These are phyloP conservation scores for Tephrocybe sp. DNA, from an alignment of 768 basidiomycete species.

Conservation along the genomic window DNA sequence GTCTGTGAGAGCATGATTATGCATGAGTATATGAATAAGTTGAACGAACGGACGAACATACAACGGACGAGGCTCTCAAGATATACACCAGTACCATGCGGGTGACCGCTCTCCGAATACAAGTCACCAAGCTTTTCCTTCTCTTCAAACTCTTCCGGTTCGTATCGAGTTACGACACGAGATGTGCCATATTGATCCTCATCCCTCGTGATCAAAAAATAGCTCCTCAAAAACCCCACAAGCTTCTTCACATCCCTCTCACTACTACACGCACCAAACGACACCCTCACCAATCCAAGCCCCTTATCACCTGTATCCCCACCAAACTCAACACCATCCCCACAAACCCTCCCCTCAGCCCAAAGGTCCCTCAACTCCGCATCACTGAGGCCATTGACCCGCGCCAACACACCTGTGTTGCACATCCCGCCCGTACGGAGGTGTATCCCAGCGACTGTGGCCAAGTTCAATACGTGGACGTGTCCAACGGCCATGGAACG, in stretches of 20 bases:
- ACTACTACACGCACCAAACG: conserved; percentile 15
- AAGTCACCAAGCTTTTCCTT: neutral
- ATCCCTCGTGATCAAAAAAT: conserved; percentile 11
- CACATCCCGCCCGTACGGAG: conserved; percentile 14
- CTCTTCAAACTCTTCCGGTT: neutral
- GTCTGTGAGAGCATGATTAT: neutral
- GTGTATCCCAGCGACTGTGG: conserved; percentile 14
- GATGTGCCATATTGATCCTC: neutral
- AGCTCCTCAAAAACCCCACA: conserved; percentile 7
- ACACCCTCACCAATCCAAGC: conserved; percentile 13
- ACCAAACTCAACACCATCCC: conserved; percentile 16
- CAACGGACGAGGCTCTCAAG: conserved; percentile 13
- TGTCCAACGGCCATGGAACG: conserved; percentile 5
- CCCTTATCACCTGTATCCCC: conserved; percentile 8
- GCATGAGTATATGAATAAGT: neutral
- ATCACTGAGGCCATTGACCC: conserved; percentile 10
- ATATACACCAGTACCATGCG: neutral
- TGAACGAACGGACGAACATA: neutral
- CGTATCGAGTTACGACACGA: neutral
- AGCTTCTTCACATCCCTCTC: conserved; percentile 10
- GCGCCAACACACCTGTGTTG: conserved; percentile 14
- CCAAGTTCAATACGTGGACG: conserved; percentile 9
- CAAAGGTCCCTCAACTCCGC: conserved; percentile 9
- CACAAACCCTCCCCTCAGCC: conserved; percentile 14
- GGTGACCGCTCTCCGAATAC: too few species aligned